Conservation (phyloP, 2,329 filamentous ascomycete species). For the Berkeleyomyces basicola region DNA sequence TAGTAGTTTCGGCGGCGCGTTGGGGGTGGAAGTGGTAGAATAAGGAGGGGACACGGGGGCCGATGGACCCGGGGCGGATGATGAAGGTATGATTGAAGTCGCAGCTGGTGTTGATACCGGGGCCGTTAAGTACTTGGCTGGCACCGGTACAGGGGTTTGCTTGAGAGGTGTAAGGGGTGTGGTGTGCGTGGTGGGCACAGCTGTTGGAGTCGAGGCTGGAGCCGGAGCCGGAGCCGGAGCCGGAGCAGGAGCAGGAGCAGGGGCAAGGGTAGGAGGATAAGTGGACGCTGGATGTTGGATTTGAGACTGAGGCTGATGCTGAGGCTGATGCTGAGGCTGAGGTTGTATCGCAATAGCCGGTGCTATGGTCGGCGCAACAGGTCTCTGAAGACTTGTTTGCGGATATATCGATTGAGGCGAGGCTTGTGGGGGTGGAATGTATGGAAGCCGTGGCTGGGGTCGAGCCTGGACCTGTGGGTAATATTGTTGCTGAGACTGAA, state of each 20-base stretch:
- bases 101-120: slow-evolving; percentile 8
- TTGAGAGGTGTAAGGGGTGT: slow-evolving; percentile 20
- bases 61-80: not conserved
- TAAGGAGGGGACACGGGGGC: not conserved
- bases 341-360: not conserved
- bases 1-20: not conserved
- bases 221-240: not conserved
- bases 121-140: slow-evolving; percentile 23
- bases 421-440: not conserved
- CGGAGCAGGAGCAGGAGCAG: not conserved
- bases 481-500: not conserved
- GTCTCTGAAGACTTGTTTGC: not conserved
- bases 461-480: not conserved
- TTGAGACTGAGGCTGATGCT: not conserved
- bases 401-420: not conserved
- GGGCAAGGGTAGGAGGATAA: not conserved
- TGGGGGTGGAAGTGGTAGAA: not conserved
- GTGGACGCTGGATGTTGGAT: not conserved
- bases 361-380: not conserved
- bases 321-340: not conserved
- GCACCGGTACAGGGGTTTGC: slow-evolving; percentile 29
- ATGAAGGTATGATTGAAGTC: not conserved
- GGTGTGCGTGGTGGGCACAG: not conserved
- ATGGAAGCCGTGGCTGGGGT: not conserved
- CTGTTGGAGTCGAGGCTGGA: not conserved